Conservation (phyloP, 371 early-diverging fungal genomes). For the Mucor indicus region DNA sequence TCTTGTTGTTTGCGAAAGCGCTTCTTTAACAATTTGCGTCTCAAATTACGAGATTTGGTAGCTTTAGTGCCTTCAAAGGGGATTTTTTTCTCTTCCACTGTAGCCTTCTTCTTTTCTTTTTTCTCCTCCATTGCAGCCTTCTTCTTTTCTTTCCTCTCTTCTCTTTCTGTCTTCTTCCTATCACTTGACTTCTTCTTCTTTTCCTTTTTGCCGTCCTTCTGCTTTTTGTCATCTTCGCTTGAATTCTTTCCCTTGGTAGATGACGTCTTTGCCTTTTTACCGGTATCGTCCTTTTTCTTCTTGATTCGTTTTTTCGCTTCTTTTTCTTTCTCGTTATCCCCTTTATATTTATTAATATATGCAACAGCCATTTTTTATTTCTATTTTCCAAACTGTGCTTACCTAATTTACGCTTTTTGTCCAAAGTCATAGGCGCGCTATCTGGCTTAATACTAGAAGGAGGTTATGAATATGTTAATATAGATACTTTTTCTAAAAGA, state of each 20-base stretch:
- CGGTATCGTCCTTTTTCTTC: neutral
- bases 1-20: too few species aligned
- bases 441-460: too few species aligned
- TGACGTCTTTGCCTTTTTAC: neutral
- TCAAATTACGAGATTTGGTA: slow-evolving; percentile 7
- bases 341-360: neutral
- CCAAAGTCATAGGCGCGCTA: neutral
- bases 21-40: slow-evolving; percentile 2
- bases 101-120: neutral
- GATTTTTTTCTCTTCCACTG: neutral
- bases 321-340: neutral
- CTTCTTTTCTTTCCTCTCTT: neutral
- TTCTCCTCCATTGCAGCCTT: neutral
- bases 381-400: neutral
- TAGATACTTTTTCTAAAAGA: too few species aligned
- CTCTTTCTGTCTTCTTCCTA: neutral
- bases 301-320: neutral
- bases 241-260: neutral
- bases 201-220: neutral
- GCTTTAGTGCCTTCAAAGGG: slow-evolving; percentile 4
- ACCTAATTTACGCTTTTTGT: neutral
- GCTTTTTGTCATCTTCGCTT: slow-evolving; percentile 1
- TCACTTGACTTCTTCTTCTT: neutral
- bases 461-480: too few species aligned
- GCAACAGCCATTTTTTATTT: neutral